phyloP scores from a whole-genome alignment of 2,329 filamentous ascomycete species.

The Paraphaeosphaeria sporulosa region DNA sequence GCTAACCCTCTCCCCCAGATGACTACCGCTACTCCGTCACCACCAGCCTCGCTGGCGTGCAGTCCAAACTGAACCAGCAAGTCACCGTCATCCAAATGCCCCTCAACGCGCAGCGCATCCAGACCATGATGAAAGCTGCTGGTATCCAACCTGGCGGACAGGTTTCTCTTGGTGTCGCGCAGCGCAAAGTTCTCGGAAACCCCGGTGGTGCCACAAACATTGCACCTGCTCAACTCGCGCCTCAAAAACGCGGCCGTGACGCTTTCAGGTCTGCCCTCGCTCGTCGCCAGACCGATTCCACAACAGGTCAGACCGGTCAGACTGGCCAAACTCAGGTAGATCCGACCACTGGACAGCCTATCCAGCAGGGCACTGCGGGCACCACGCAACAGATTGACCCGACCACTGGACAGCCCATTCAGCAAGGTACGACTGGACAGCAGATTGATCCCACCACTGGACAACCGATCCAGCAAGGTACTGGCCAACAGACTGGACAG shows the following conservation, averaged over 20 bases:
- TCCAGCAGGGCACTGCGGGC: conserved; percentile 19
- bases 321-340: conserved; percentile 1
- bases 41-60: conserved; percentile 45
- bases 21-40: conserved; percentile 47
- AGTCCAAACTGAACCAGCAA: conserved; percentile 43
- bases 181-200: conserved; percentile 46
- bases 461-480: conserved; percentile 4
- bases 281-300: conserved; percentile 28
- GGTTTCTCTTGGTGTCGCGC: conserved; percentile 46
- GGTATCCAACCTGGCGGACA: conserved; percentile 40
- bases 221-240: conserved; percentile 24
- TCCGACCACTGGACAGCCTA: background rate
- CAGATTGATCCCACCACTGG: conserved; percentile 1
- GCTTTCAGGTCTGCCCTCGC: conserved; percentile 33
- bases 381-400: no score
- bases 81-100: conserved; percentile 49
- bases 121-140: conserved; percentile 46
- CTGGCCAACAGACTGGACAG: background rate
- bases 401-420: conserved; percentile 4
- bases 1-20: conserved; percentile 22
- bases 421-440: conserved; percentile 8
- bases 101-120: conserved; percentile 46
- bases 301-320: background rate
- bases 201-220: conserved; percentile 46
- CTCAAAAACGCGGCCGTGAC: conserved; percentile 31